A percentile compares a stretch with the other conserved stretches of the same genome.
Conservation (phyloP, 768 basidiomycete genomes). For the Coprinopsis sp. region DNA sequence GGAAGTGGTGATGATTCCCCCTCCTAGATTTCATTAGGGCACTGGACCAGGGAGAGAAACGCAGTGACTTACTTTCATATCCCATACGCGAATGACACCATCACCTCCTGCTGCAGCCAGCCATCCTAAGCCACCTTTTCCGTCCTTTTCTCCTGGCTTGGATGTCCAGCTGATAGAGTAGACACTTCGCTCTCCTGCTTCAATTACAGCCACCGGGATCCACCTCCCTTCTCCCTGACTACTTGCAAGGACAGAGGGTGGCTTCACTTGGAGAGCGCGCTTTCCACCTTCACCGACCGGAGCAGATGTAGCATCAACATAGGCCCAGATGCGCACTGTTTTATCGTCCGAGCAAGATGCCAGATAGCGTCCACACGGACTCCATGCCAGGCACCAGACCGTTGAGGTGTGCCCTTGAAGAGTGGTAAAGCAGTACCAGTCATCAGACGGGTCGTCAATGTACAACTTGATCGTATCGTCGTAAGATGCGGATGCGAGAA, state of each 20-base stretch:
- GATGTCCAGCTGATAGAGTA: conserved; percentile 74
- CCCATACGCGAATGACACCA: conserved; percentile 79
- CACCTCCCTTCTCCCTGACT: conserved; percentile 17
- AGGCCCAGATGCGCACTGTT: conserved; percentile 76
- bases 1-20: conserved; percentile 5
- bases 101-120: conserved; percentile 85
- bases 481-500: conserved; percentile 94
- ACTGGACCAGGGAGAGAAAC: conserved; percentile 7
- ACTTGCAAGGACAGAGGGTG: conserved; percentile 58
- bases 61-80: conserved; percentile 48
- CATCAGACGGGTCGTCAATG: conserved; percentile 87
- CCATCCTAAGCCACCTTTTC: conserved; percentile 59
- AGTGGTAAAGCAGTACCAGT: conserved; percentile 88
- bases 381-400: conserved; percentile 87
- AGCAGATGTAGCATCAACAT: conserved; percentile 1
- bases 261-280: conserved; percentile 54
- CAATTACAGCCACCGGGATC: conserved; percentile 8
- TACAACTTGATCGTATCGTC: conserved; percentile 95
- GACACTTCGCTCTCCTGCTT: conserved; percentile 67
- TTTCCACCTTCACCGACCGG: conserved; percentile 19
- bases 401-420: conserved; percentile 80
- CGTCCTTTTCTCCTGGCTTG: conserved; percentile 14
- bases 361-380: conserved; percentile 72
- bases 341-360: conserved; percentile 85
- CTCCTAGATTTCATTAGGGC: conserved; percentile 18